A percentile compares a stretch with the other conserved stretches of the same genome.
Conservation (phyloP, 106 monocot genomes). For the Dactylorhiza incarnata region DNA sequence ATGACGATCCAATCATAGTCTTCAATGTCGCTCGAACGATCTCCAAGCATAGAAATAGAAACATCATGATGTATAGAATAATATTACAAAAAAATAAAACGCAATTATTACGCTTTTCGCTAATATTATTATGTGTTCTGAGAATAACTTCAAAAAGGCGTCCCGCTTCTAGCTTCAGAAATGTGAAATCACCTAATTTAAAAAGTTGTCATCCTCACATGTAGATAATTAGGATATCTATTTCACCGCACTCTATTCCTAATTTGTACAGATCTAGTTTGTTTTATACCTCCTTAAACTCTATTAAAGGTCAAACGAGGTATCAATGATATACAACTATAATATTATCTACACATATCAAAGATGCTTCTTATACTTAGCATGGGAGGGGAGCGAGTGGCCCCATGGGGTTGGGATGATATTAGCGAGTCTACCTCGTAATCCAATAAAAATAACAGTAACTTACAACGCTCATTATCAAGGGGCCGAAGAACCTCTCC, state of each 20-base stretch:
- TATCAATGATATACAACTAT: too few relatives aligned
- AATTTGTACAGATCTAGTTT: too few relatives aligned
- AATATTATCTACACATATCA: not conserved
- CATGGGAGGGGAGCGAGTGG: too few relatives aligned
- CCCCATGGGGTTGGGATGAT: not conserved
- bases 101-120: not conserved
- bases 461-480: conserved; percentile 73
- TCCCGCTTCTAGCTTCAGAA: not conserved
- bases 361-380: not conserved
- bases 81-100: not conserved
- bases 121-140: not conserved
- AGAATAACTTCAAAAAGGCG: not conserved
- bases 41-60: not conserved
- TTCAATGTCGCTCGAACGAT: too few relatives aligned
- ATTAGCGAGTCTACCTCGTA: not conserved
- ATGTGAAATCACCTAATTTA: not conserved
- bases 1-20: too few relatives aligned
- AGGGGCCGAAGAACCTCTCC: conserved; percentile 80
- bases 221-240: too few relatives aligned
- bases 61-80: not conserved
- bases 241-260: too few relatives aligned
- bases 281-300: too few relatives aligned
- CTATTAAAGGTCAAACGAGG: too few relatives aligned
- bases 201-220: not conserved
- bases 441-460: not conserved